Evolutionary conservation across 306 rosid species (phyloP), one percentile per base, ranked within the genome.

Genomic region (Castanea mollissima): DNA sequence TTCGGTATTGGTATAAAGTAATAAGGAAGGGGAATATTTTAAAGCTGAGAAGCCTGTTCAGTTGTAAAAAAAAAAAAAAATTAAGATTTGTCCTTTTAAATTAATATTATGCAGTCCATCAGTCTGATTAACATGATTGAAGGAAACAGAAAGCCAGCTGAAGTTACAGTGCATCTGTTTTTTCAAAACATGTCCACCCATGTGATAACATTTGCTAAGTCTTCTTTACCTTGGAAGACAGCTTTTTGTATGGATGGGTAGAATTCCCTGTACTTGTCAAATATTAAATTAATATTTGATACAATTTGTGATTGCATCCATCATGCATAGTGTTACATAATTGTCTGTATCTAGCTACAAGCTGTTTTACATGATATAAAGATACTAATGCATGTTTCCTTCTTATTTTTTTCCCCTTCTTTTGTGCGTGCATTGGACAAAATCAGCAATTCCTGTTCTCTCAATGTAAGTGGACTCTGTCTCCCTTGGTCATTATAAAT

Each of bases 401-500:
- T 54, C 51, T 75, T 38, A 0, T 69, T 73, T 78, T 85, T 49
- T 49, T 3, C 16, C 15, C 85, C 57, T 55, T 74, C 20, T 80
- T 79, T 78, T 80, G 60, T 84, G 84, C 80, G 75, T 83, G 83
- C 58, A 11, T 58, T 76, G 89, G 92, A 75, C 60, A 73, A 86
- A 78, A 76, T 73, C 99, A 96, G 99, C 97, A 58, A 96, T 96
- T 86, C 99, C 99, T 64, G 97, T 96, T 82, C 99, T 96, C 74
- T 96, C 99, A 23, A 93, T 91, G 99, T 96, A 88, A 93, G 99
- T 91, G 70, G 41, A 74, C 65, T 74, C 67, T 67, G 2, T 79
- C 77, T 76, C 65, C 41, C 78, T 38, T 13, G 77, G 20, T 74
- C 34, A 55, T 76, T 77, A 69, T 57, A 29, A 77, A 41, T 75